Evolutionary conservation across 1,284 basidiomycete species (phyloP).

Genomic region (Pyrrhoderma noxium): DNA sequence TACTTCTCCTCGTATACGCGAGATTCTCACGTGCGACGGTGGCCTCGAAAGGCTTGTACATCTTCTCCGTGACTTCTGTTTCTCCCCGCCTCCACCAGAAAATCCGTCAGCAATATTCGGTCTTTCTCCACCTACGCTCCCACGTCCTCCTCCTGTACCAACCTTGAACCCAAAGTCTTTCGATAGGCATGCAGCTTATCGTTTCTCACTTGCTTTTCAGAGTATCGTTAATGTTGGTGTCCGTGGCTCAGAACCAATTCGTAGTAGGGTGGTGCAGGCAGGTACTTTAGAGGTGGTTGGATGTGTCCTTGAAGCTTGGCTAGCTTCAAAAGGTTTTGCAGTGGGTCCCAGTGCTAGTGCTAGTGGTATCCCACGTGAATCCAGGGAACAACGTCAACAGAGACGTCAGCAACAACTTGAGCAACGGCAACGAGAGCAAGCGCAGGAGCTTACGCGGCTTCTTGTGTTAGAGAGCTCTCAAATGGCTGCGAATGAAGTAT

Average conservation of each 20-base stretch:
- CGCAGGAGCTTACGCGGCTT: conserved; percentile 47
- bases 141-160: conserved; percentile 45
- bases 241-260: conserved; percentile 87
- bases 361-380: conserved; percentile 57
- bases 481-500: conserved; percentile 24
- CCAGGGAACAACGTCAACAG: conserved; percentile 60
- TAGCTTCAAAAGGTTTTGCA: conserved; percentile 76
- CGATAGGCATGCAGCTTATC: conserved; percentile 79
- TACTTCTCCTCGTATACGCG: conserved; percentile 94
- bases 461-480: conserved; percentile 38
- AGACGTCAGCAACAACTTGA: conserved; percentile 48
- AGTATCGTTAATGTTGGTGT: conserved; percentile 98
- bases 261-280: conserved; percentile 91
- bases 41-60: conserved; percentile 93
- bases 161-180: conserved; percentile 60
- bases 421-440: conserved; percentile 51
- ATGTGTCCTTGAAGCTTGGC: conserved; percentile 90
- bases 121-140: conserved; percentile 50
- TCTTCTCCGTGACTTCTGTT: conserved; percentile 83
- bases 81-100: conserved; percentile 68
- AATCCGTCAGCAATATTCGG: conserved; percentile 69
- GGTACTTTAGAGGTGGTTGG: conserved; percentile 94
- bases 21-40: conserved; percentile 97
- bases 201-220: conserved; percentile 91
- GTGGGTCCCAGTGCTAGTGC: conserved; percentile 61